Evolutionary conservation across 1,139 yeast genomes (phyloP).

Genomic region (Hemisphaericaspora xylanilytica): DNA sequence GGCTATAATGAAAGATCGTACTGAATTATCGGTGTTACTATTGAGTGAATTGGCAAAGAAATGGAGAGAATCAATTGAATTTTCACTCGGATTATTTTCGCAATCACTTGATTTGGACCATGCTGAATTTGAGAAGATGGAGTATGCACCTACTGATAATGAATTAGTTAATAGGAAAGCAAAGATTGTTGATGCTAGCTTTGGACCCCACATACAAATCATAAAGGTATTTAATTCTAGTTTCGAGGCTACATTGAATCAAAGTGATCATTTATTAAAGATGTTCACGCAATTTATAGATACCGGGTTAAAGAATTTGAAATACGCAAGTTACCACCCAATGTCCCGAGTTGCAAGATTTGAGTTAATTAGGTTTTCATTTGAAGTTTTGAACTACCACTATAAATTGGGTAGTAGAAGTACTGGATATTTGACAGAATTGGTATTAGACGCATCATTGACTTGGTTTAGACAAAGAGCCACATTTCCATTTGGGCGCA

Average conservation of each 20-base stretch:
- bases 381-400: slow-evolving; percentile 63
- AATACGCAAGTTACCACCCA: slow-evolving; percentile 75
- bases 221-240: slow-evolving; percentile 72
- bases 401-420: slow-evolving; percentile 46
- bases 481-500: slow-evolving; percentile 83
- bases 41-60: slow-evolving; percentile 64
- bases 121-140: slow-evolving; percentile 77
- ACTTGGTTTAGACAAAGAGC: slow-evolving; percentile 73
- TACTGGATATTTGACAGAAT: slow-evolving; percentile 43
- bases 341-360: slow-evolving; percentile 72
- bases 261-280: slow-evolving; percentile 68
- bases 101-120: slow-evolving; percentile 53
- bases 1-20: slow-evolving; percentile 66
- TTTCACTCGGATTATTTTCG: slow-evolving; percentile 64
- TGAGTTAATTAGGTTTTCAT: slow-evolving; percentile 67
- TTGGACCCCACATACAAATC: slow-evolving; percentile 72
- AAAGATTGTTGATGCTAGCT: slow-evolving; percentile 42
- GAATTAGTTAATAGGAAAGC: slow-evolving; percentile 56
- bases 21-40: slow-evolving; percentile 56
- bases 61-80: slow-evolving; percentile 68
- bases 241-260: slow-evolving; percentile 76
- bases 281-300: slow-evolving; percentile 63
- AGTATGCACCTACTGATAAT: slow-evolving; percentile 82
- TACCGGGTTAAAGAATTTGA: slow-evolving; percentile 55
- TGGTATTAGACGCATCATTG: slow-evolving; percentile 64